Base-by-base conservation (phyloP, 192 early-diverging fungal species). In the Umbelopsis ramanniana region DNA sequence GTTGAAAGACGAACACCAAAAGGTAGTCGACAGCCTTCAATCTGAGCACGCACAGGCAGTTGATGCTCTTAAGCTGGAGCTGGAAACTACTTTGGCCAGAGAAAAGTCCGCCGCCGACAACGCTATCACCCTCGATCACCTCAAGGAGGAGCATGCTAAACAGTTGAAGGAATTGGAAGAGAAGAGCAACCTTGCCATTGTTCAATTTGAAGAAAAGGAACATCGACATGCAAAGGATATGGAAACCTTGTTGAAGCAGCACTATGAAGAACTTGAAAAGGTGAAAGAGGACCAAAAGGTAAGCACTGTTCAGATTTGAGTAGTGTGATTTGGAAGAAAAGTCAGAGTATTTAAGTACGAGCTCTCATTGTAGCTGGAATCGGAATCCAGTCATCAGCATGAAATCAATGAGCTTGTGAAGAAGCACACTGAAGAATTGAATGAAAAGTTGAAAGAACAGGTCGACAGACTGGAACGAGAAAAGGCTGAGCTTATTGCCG, bases 91-190 rank as follows among this genome's bases (percentile, higher is more conserved):
- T 55, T 48, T 40, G 11, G 48, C 66, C 6, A 67, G 29, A 10
- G 72, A 66, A 6, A 23, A 43, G 11, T 43, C 66, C 35, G 50
- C 47, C 17, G 46, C 71, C 6, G 72, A 73, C n/a, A 48, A 73
- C 14, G 5, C 60, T 6, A 26, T 38, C 11, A 35, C 53, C 6
- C 24, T 74, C 9, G 73, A 63, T 17, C 26, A 47, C 15, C 22
- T 69, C 7, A 74, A 46, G 6, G 53, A 66, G 35, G 67, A 48
- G 11, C 50, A 55, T 55, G 37, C 54, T 10, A 45, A 14, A 12
- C 29, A 50, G 22, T 43, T 70, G 24, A 24, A 40, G 1, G 35
- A 63, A 47, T 48, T 67, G 37, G 68, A 54, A 8, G 67, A 67
- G 2, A 26, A 70, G 5, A 70, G 52, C 43, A 46, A 45, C 22